A percentile compares a stretch with the other conserved stretches of the same genome.
Conservation (phyloP, 2,329 filamentous ascomycete genomes). For the Monilinia fructicola region DNA sequence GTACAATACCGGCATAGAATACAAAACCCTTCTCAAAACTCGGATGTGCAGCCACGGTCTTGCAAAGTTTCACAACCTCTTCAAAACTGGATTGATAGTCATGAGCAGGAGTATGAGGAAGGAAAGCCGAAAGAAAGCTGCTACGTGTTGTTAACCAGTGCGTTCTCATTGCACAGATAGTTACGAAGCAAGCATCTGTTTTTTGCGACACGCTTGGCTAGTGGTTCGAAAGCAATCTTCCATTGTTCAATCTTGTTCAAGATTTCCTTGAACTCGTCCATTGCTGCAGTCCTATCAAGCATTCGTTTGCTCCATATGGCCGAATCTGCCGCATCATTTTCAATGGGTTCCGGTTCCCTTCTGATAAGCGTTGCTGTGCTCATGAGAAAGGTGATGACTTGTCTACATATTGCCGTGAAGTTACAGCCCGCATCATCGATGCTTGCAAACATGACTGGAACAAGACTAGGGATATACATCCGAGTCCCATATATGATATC, state of each 20-base stretch:
- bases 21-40: constrained; percentile 17
- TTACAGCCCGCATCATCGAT: neutral
- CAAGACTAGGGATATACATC: constrained; percentile 16
- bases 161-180: neutral
- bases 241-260: constrained; percentile 13
- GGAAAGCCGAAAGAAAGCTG: constrained; percentile 16
- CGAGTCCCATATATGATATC: constrained; percentile 5
- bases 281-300: neutral
- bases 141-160: constrained; percentile 10
- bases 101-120: constrained; percentile 2
- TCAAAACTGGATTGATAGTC: neutral
- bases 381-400: constrained; percentile 12
- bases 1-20: constrained; percentile 14
- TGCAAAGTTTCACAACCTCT: constrained; percentile 14
- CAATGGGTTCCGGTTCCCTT: neutral
- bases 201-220: neutral
- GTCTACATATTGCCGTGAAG: neutral
- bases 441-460: constrained; percentile 3
- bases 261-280: constrained; percentile 2
- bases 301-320: constrained; percentile 15
- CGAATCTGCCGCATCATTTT: neutral
- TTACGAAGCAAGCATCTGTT: constrained; percentile 6
- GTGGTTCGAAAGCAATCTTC: constrained; percentile 15
- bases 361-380: constrained; percentile 1
- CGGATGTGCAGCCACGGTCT: neutral